A percentile compares a stretch with the other conserved stretches of the same genome.
Conservation (phyloP, 352 stramenopile genomes). For the Thraustotheca clavata region DNA sequence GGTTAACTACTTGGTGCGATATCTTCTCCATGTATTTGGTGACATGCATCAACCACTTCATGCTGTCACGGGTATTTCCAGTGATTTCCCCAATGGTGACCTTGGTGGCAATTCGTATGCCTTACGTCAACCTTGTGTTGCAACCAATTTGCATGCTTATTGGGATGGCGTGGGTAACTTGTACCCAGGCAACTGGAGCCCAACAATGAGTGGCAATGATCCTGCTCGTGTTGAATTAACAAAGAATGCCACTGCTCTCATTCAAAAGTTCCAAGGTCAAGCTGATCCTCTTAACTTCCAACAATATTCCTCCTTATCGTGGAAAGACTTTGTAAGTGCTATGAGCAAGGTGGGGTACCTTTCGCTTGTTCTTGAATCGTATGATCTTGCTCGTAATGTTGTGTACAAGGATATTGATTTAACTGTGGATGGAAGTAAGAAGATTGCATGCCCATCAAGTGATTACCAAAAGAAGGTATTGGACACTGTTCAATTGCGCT, state of each 20-base stretch:
- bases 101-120: slow-evolving; percentile 48
- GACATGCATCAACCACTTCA: slow-evolving; percentile 59
- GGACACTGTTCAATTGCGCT: slow-evolving; percentile 36
- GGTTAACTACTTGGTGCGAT: slow-evolving; percentile 45
- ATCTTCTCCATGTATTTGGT: slow-evolving; percentile 60
- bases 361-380: slow-evolving; percentile 35
- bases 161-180: slow-evolving; percentile 49
- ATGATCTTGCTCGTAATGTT: slow-evolving; percentile 31
- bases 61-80: slow-evolving; percentile 37
- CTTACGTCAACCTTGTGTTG: slow-evolving; percentile 37
- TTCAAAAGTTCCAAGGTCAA: slow-evolving; percentile 14
- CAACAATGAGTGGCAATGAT: slow-evolving; percentile 21
- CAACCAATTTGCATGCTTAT: slow-evolving; percentile 51
- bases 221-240: slow-evolving; percentile 11
- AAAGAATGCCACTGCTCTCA: slow-evolving; percentile 42
- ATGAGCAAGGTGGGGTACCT: slow-evolving; percentile 28
- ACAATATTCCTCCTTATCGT: slow-evolving; percentile 34
- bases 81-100: slow-evolving; percentile 40
- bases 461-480: slow-evolving; percentile 31
- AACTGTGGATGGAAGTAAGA: slow-evolving; percentile 24
- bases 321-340: slow-evolving; percentile 27
- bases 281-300: slow-evolving; percentile 33
- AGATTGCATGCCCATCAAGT: slow-evolving; percentile 32
- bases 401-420: slow-evolving; percentile 37
- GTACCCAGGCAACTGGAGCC: slow-evolving; percentile 38